Evolutionary conservation across 352 stramenopile species (phyloP).

Genomic region (Globisporangium middletonii): DNA sequence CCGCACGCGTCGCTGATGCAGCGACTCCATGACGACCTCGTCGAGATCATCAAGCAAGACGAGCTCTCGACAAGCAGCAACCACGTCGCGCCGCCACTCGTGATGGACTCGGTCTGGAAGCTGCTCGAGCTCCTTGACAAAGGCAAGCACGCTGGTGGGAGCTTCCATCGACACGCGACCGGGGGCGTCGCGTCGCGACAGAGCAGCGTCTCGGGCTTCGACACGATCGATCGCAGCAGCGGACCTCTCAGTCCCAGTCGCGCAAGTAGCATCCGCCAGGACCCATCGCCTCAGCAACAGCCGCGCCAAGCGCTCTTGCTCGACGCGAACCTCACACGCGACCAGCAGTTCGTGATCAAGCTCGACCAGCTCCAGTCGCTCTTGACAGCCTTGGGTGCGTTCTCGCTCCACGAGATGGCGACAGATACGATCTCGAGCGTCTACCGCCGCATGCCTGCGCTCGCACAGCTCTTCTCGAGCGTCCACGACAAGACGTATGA

Average conservation of each 20-base stretch:
- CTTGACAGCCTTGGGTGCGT: constrained; percentile 25
- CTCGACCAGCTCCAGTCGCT: constrained; percentile 60
- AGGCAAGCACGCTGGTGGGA: neutral
- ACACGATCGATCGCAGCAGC: neutral
- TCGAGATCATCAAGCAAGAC: constrained; percentile 53
- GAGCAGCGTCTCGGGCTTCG: neutral
- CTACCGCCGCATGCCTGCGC: constrained; percentile 36
- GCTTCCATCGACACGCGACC: neutral
- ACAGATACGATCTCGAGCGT: constrained; percentile 44
- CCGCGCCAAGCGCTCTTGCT: constrained; percentile 5
- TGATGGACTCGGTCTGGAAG: constrained; percentile 11
- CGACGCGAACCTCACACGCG: constrained; percentile 23
- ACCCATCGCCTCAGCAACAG: neutral
- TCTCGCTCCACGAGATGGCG: constrained; percentile 42
- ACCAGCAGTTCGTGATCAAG: constrained; percentile 62
- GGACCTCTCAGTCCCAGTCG: neutral
- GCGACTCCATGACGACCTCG: constrained; percentile 37
- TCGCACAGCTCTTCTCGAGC: constrained; percentile 38
- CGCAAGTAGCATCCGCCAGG: constrained; percentile 2
- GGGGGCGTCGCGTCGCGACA: neutral
- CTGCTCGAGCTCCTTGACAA: constrained; percentile 42
- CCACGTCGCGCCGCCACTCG: neutral
- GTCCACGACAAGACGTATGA: constrained; percentile 30
- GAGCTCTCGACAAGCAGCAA: constrained; percentile 4
- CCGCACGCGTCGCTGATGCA: constrained; percentile 21